Evolutionary conservation across 2,329 filamentous ascomycete species (phyloP).

Genomic region (Scedosporium boydii): DNA sequence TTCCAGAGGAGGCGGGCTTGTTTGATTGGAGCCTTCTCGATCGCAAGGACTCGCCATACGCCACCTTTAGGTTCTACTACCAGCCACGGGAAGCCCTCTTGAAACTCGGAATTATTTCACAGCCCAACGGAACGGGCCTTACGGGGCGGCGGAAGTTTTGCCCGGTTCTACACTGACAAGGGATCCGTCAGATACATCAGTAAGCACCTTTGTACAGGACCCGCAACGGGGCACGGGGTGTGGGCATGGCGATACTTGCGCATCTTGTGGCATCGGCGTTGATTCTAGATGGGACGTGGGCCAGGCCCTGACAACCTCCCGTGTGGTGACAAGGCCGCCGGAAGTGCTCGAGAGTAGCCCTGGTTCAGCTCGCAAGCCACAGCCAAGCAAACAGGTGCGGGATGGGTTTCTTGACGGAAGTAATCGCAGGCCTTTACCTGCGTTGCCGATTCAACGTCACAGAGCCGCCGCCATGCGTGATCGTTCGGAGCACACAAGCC

Average conservation of each 20-base stretch:
- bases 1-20: slow-evolving; percentile 38
- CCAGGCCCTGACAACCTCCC: slow-evolving; percentile 13
- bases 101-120: slow-evolving; percentile 36
- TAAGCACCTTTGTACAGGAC: too few relatives aligned
- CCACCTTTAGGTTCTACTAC: slow-evolving; percentile 47
- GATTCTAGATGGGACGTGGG: background rate
- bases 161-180: background rate
- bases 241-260: too few relatives aligned
- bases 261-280: too few relatives aligned
- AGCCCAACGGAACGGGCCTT: slow-evolving; percentile 5
- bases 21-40: slow-evolving; percentile 45
- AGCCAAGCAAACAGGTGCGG: slow-evolving; percentile 21
- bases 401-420: slow-evolving; percentile 15
- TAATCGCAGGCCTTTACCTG: slow-evolving; percentile 18
- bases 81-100: slow-evolving; percentile 39
- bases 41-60: slow-evolving; percentile 39
- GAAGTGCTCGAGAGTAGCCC: slow-evolving; percentile 15
- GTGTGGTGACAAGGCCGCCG: slow-evolving; percentile 20
- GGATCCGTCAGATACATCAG: too few relatives aligned
- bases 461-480: background rate
- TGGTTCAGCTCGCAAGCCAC: slow-evolving; percentile 13
- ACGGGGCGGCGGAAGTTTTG: background rate
- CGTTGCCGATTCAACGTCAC: slow-evolving; percentile 13
- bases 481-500: background rate
- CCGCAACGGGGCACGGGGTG: too few relatives aligned